Percentiles rank a stretch among this genome's conserved stretches.
Evolutionary conservation across 139 green algal genomes (phyloP).

Genomic region (Monoraphidium neglectum): DNA sequence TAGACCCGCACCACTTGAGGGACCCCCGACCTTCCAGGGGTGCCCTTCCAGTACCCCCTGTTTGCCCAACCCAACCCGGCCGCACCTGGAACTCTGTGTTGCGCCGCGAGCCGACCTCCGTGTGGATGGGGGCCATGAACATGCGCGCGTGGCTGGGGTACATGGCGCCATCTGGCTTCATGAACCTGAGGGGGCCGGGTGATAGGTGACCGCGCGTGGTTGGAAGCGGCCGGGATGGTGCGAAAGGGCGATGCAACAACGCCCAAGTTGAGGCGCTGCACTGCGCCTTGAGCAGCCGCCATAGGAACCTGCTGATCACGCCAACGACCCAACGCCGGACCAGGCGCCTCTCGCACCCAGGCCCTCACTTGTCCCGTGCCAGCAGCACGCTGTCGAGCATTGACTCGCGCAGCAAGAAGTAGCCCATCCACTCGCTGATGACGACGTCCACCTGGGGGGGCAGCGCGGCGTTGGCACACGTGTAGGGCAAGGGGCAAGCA

Average conservation of each 20-base stretch:
- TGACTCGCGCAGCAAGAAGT: slow-evolving; percentile 94
- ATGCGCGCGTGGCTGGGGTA: slow-evolving; percentile 94
- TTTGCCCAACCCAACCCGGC: background rate
- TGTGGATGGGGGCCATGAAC: slow-evolving; percentile 84
- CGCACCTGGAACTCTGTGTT: slow-evolving; percentile 67
- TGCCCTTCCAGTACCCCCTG: no score
- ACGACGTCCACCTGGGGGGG: slow-evolving; percentile 72
- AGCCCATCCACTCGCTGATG: slow-evolving; percentile 93
- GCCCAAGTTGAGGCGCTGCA: no score
- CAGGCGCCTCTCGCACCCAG: slow-evolving; percentile 90
- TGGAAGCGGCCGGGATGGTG: no score
- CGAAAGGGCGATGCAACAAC: no score
- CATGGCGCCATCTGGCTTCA: slow-evolving; percentile 90
- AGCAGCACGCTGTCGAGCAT: slow-evolving; percentile 96
- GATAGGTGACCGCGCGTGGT: no score
- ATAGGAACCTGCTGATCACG: no score
- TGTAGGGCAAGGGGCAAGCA: no score
- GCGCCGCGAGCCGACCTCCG: slow-evolving; percentile 41
- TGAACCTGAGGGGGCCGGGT: slow-evolving; percentile 60
- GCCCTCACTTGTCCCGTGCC: slow-evolving; percentile 82
- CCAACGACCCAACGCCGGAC: no score
- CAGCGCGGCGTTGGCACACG: no score
- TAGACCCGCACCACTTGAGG: no score
- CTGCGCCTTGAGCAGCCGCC: no score
- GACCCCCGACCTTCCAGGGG: no score